These are phyloP conservation scores for Coniochaeta pulveracea DNA, from an alignment of 2,329 filamentous ascomycete species.

Conservation along the genomic window DNA sequence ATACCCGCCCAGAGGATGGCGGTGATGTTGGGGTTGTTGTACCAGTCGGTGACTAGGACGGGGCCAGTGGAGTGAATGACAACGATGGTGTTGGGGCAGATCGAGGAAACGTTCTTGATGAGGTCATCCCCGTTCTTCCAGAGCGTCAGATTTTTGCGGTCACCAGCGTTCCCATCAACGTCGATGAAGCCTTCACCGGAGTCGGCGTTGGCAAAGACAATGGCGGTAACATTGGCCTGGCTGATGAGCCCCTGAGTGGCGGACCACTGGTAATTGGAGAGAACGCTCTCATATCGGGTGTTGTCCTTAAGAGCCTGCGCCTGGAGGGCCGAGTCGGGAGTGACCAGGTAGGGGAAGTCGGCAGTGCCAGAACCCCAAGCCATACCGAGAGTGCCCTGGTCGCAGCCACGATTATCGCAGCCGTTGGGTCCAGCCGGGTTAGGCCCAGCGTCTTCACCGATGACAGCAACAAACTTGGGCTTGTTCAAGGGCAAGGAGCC, in stretches of 20 bases:
- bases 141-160: constrained; percentile 84
- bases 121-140: constrained; percentile 76
- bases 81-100: constrained; percentile 83
- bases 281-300: constrained; percentile 51
- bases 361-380: constrained; percentile 69
- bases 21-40: constrained; percentile 66
- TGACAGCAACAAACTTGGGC: constrained; percentile 63
- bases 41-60: constrained; percentile 65
- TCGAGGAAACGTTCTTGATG: constrained; percentile 66
- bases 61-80: constrained; percentile 80
- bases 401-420: constrained; percentile 56
- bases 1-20: constrained; percentile 75
- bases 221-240: constrained; percentile 54
- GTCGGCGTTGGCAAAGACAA: constrained; percentile 86
- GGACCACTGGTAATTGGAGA: constrained; percentile 51
- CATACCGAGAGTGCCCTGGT: constrained; percentile 56
- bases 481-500: constrained; percentile 66
- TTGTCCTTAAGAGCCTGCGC: constrained; percentile 48
- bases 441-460: constrained; percentile 74
- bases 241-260: constrained; percentile 49
- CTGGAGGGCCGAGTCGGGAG: constrained; percentile 60
- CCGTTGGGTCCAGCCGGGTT: constrained; percentile 69
- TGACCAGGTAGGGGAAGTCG: constrained; percentile 65
- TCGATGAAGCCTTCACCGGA: constrained; percentile 79
- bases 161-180: constrained; percentile 74